Percentiles rank a stretch among this genome's conserved stretches.
Conservation (phyloP, 2,329 filamentous ascomycete species). For the Sporothrix dimorphospora region DNA sequence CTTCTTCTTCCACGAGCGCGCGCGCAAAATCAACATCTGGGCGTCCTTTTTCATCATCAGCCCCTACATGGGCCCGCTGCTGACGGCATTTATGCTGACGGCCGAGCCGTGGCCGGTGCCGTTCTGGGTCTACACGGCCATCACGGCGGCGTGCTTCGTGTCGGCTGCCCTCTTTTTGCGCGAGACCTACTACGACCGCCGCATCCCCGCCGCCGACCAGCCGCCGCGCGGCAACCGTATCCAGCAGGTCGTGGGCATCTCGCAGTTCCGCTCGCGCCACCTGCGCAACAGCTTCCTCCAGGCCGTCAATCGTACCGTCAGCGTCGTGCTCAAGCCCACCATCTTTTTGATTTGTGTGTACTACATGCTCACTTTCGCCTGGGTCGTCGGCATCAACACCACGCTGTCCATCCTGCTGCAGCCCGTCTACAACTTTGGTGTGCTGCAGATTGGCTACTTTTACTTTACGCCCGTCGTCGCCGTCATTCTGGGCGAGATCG, state of each 20-base stretch:
- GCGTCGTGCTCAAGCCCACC: slow-evolving; percentile 46
- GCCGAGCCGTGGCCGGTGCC: slow-evolving; percentile 50
- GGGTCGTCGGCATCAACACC: slow-evolving; percentile 60
- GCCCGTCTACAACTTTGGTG: slow-evolving; percentile 54
- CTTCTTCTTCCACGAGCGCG: slow-evolving; percentile 63
- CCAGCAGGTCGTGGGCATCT: slow-evolving; percentile 39
- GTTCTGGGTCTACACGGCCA: slow-evolving; percentile 53
- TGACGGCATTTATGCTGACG: slow-evolving; percentile 54
- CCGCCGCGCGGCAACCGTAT: slow-evolving; percentile 41
- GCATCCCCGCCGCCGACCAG: slow-evolving; percentile 43
- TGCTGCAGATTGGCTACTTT: slow-evolving; percentile 56
- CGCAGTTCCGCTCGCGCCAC: slow-evolving; percentile 43
- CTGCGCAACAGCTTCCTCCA: slow-evolving; percentile 47
- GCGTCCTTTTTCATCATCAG: slow-evolving; percentile 39
- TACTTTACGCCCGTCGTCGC: slow-evolving; percentile 63
- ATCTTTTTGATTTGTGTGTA: slow-evolving; percentile 45
- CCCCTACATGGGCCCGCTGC: slow-evolving; percentile 49
- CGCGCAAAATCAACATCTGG: slow-evolving; percentile 55
- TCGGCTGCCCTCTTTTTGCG: slow-evolving; percentile 48
- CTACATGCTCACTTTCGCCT: slow-evolving; percentile 48
- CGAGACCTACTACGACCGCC: slow-evolving; percentile 56
- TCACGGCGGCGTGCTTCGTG: slow-evolving; percentile 45
- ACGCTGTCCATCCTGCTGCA: slow-evolving; percentile 57
- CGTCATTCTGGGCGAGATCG: slow-evolving; percentile 55
- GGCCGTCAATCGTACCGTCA: slow-evolving; percentile 45